phyloP scores from a whole-genome alignment of 1,139 yeast genomes.

The Protomyces lactucae-debilis region DNA sequence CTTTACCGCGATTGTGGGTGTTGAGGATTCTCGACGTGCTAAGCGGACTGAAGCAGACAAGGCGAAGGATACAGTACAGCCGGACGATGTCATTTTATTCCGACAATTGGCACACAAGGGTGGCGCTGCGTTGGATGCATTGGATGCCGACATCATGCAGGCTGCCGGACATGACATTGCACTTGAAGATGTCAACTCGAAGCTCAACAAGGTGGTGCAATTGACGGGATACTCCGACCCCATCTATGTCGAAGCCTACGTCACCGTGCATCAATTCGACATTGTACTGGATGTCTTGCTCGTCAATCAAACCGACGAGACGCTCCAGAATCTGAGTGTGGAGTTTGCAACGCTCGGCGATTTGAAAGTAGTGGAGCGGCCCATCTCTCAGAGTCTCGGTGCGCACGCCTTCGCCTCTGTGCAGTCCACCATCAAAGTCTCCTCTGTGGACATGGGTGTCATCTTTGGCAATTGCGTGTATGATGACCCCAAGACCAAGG shows the following conservation, averaged over 20 bases:
- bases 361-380: slow-evolving; percentile 87
- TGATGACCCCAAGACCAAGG: slow-evolving; percentile 93
- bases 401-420: slow-evolving; percentile 94
- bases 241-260: slow-evolving; percentile 94
- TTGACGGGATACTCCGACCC: slow-evolving; percentile 97
- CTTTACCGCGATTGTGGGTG: slow-evolving; percentile 57
- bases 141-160: slow-evolving; percentile 41
- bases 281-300: slow-evolving; percentile 88
- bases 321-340: slow-evolving; percentile 84
- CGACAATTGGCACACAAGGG: slow-evolving; percentile 68
- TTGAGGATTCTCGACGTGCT: slow-evolving; percentile 49
- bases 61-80: slow-evolving; percentile 67
- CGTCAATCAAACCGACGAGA: slow-evolving; percentile 89
- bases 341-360: slow-evolving; percentile 97
- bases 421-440: slow-evolving; percentile 85
- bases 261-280: slow-evolving; percentile 92
- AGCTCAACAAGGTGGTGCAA: slow-evolving; percentile 82
- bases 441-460: slow-evolving; percentile 96
- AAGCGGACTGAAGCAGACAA: slow-evolving; percentile 56
- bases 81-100: slow-evolving; percentile 76
- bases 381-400: slow-evolving; percentile 87
- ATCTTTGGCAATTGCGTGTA: slow-evolving; percentile 95
- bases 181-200: slow-evolving; percentile 61
- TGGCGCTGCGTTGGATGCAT: slow-evolving; percentile 41
- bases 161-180: slow-evolving; percentile 50